Base-by-base conservation (phyloP, 1,284 basidiomycete genomes). In the Hymenochaete sp. region DNA sequence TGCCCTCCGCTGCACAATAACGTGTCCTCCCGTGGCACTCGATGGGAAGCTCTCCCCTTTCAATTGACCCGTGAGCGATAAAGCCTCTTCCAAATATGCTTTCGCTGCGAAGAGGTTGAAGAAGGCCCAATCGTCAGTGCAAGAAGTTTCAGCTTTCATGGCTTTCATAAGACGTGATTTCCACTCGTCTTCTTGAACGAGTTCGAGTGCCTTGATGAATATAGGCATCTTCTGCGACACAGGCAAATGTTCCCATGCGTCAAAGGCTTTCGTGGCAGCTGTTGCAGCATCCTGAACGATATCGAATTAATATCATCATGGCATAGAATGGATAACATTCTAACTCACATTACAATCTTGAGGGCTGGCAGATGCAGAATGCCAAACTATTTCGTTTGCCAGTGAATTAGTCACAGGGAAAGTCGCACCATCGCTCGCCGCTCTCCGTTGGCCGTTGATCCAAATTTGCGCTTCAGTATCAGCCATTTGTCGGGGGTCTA, bases 341-440 rank as follows among this genome's bases (percentile, higher is more conserved):
- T 25, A n/a, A 33, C 49, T 31, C 21, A 47, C 49, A 21, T 57
- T 60, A 47, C 71, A 72, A 52, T 77, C 73, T 16, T 64, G 62
- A 19, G 58, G 60, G 7, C 70, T 65, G 0, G 72, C 73, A 2
- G 71, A 64, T 0, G 71, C 70, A 4, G 67, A 60, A 35, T 54
- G 59, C 2, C 68, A 68, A 13, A 73, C 69, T 10, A 71, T 59
- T 14, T 59, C 40, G 9, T 62, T 58, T 3, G 67, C 63, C 47
- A 63, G 61, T 1, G 73, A 67, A 48, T 70, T 74, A 42, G 55
- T 55, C 16, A 76, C 67, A 22, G 71, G 63, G 53, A 72, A 77
- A 1, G 66, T 68, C 5, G 59, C 57, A 3, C 57, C 61, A 16
- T 58, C 58, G 52, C 62, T 67, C 1, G 73, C 60, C 6, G 65